phyloP scores from a whole-genome alignment of 2,329 filamentous ascomycete genomes.

The Curvularia lunata region DNA sequence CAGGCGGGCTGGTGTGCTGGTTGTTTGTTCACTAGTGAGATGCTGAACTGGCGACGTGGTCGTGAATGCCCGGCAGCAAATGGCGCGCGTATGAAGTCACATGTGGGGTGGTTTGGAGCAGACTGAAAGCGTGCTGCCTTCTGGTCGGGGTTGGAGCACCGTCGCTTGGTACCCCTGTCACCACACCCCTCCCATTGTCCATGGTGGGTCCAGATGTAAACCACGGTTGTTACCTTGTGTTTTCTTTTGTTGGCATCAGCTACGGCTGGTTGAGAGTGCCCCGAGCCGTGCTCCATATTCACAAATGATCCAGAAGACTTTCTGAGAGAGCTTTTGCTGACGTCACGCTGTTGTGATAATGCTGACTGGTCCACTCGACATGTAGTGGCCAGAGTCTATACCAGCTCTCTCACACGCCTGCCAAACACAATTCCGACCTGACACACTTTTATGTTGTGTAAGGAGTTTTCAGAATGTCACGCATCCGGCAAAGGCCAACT shows the following conservation, averaged over 20 bases:
- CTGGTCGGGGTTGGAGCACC: neutral
- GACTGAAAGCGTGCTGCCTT: neutral
- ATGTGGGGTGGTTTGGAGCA: constrained; percentile 12
- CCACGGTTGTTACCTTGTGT: neutral
- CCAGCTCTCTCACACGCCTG: neutral
- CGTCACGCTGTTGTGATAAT: neutral
- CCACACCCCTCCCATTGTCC: neutral
- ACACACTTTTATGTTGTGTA: neutral
- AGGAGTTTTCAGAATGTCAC: neutral
- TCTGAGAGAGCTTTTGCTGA: neutral
- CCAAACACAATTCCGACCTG: neutral
- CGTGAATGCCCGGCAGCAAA: neutral
- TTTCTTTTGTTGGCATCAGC: neutral
- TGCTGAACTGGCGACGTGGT: constrained; percentile 1
- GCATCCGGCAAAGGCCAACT: neutral
- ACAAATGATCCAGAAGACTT: neutral
- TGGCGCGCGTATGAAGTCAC: constrained; percentile 6
- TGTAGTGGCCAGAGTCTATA: neutral
- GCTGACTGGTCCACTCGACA: neutral
- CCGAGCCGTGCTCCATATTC: neutral
- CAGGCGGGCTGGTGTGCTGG: neutral
- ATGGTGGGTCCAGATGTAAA: neutral
- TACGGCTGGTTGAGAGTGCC: neutral
- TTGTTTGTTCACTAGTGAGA: constrained; percentile 8
- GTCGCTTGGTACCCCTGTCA: constrained; percentile 11